A percentile compares a stretch with the other conserved stretches of the same genome.
Evolutionary conservation across 2,329 filamentous ascomycete species (phyloP).

Genomic region (Ophiosphaerella herpotricha): DNA sequence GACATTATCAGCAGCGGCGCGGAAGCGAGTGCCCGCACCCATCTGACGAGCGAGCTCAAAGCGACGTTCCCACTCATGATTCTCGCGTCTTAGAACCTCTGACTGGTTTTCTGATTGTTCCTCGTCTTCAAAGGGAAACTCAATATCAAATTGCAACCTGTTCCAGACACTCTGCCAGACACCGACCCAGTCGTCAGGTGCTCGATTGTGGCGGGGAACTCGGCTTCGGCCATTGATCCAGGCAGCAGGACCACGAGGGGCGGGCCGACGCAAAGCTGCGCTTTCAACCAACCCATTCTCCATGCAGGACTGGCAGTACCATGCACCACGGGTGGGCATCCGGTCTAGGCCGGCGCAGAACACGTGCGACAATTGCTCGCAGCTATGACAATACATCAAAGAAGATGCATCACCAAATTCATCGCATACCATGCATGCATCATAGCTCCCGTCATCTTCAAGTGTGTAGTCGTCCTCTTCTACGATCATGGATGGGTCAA

Average conservation of each 20-base stretch:
- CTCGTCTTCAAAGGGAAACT: conserved; percentile 80
- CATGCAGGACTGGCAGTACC: conserved; percentile 88
- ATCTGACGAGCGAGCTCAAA: conserved; percentile 80
- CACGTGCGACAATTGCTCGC: conserved; percentile 87
- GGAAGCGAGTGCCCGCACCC: conserved; percentile 74
- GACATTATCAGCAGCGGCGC: conserved; percentile 67
- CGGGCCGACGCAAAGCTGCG: conserved; percentile 34
- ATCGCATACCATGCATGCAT: conserved; percentile 84
- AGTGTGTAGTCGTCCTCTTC: conserved; percentile 67
- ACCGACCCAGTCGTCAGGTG: conserved; percentile 62
- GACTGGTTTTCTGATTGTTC: conserved; percentile 61
- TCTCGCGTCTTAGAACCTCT: conserved; percentile 61
- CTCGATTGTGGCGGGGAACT: conserved; percentile 36
- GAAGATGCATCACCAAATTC: conserved; percentile 80
- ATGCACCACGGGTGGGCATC: conserved; percentile 72
- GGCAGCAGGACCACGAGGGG: conserved; percentile 35
- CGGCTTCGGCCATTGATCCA: conserved; percentile 37
- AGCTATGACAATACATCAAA: conserved; percentile 87
- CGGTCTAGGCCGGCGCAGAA: conserved; percentile 84
- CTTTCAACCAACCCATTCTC: conserved; percentile 45
- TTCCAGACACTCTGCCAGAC: conserved; percentile 93
- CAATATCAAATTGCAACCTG: conserved; percentile 74
- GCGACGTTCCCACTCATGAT: conserved; percentile 79
- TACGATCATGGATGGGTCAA: conserved; percentile 79
- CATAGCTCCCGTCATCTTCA: conserved; percentile 51